Evolutionary conservation across 495 filamentous ascomycete species (phyloP), one percentile per base, ranked within the genome.

Genomic region (Viridothelium virens): DNA sequence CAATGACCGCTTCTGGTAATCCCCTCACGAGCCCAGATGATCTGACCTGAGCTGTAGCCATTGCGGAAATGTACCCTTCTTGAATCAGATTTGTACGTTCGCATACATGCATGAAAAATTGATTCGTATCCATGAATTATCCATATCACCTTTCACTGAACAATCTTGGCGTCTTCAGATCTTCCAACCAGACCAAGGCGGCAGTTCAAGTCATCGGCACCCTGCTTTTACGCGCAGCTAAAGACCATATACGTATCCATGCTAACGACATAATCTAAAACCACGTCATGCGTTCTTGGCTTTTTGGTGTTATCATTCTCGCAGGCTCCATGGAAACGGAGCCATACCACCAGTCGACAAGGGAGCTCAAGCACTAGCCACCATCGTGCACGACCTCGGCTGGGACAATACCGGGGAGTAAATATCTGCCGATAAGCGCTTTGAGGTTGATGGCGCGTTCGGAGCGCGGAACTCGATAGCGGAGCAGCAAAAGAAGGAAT

Each of bases 331-430:
- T 1, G 56, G 18, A 31, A 9, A 31, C 9, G 18, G 34, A 37
- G 18, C n/a, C 18, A 37, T 61, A 9, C 18, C 18, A 11, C 56
- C 56, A 61, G 56, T 31, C 18, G 56, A 31, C 56, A 25, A 25
- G 25, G 25, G 25, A 25, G 25, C 25, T 25, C 18, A 31, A 31
- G 56, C 56, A 31, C 56, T 61, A 31, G 34, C 18, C 7, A 61
- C 56, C 1, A 18, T 61, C 56, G 1, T 61, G 56, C 56, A 61
- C 56, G 56, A 61, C 18, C 56, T 61, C 56, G 7, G 56, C 18
- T 61, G 56, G 1, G 1, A 61, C 34, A 1, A 31, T 61, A 61
- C n/a, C 18, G n/a, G 56, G 18, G 56, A 10, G 9, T 61, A 37
- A 10, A 10, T 9, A 1, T 1, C n/a, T 7, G 18, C 56, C 11